Conservation (phyloP, 306 rosid species). For the Corylus avellana region DNA sequence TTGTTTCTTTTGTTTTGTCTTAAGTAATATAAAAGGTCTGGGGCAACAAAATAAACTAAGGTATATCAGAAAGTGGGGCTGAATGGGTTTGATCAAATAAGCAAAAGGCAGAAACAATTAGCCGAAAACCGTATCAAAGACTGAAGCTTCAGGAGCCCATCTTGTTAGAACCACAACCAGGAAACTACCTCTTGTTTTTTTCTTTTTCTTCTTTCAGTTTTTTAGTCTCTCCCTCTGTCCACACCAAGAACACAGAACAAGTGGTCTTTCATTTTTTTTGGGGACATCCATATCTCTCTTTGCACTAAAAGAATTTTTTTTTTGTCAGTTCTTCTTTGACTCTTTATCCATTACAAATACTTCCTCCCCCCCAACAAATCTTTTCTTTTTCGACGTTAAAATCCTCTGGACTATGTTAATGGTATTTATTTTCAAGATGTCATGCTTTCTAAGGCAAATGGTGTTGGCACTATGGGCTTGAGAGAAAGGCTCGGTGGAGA, state of each 20-base stretch:
- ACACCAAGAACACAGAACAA: too few species aligned
- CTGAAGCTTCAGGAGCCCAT: not conserved
- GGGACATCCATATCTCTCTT: too few species aligned
- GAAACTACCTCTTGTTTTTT: not conserved
- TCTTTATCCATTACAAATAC: not conserved
- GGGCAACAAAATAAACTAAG: too few species aligned
- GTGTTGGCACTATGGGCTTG: too few species aligned
- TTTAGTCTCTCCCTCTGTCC: too few species aligned
- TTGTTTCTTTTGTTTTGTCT: too few species aligned
- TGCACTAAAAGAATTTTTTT: not conserved
- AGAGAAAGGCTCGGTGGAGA: too few species aligned
- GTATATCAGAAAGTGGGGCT: not conserved
- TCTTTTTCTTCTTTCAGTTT: not conserved
- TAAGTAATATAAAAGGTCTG: too few species aligned
- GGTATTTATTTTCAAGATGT: not conserved
- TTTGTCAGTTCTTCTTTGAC: not conserved
- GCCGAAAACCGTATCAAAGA: not conserved
- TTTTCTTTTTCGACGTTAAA: not conserved
- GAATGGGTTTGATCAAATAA: not conserved
- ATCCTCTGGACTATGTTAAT: not conserved
- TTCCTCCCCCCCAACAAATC: not conserved
- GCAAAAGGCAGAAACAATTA: not conserved
- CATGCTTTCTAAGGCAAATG: too few species aligned
- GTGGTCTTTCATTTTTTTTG: too few species aligned
- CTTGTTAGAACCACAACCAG: not conserved